Evolutionary conservation across 352 stramenopile genomes (phyloP), one percentile per base, ranked within the genome.

Genomic region (Elongisporangium anandrum): DNA sequence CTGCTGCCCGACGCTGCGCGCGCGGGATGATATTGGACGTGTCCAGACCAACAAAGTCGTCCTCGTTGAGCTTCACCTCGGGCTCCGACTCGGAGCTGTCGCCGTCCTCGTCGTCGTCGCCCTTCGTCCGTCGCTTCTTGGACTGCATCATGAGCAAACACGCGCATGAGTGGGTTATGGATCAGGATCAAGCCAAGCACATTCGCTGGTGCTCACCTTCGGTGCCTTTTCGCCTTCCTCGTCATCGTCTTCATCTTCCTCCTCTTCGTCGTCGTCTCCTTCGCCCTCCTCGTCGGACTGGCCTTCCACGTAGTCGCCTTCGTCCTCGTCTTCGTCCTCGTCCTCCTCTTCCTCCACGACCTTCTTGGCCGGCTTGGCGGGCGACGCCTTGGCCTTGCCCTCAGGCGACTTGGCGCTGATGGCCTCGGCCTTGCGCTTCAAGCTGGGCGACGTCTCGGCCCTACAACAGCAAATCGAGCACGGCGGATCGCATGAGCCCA

Each of bases 11-110:
- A 59, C 85, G 85, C 41, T 73, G 72, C 10, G 85, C 72, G 39
- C 85, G 83, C 19, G 85, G 85, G 62, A 95, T 95, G 62, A 95
- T 95, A 67, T 93, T 93, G 56, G 79, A 79, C 65, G 85, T 88
- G 68, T 95, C 85, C 47, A 95, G 72, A 15, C 80, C 85, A 26
- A 93, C 73, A 10, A 93, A 85, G 59, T 95, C 85, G 75, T 95
- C 85, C 48, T 92, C 78, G 60, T 89, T 95, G 58, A 95, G 73
- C 69, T 90, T 95, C 51, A 95, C 70, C 52, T 92, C 77, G 1
- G 73, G 63, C 49, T 93, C 85, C 54, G 82, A 90, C 53, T 85
- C 80, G 47, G 79, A 73, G 21, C 76, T 79, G 22, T 81, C 75
- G 52, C 79, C 77, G 10, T 80, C 83, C 24, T 77, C 77, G 49